A percentile compares a stretch with the other conserved stretches of the same genome.
These are phyloP conservation scores for Cryptococcus amylolentus DNA, from an alignment of 1,284 basidiomycete genomes.

Conservation along the genomic window DNA sequence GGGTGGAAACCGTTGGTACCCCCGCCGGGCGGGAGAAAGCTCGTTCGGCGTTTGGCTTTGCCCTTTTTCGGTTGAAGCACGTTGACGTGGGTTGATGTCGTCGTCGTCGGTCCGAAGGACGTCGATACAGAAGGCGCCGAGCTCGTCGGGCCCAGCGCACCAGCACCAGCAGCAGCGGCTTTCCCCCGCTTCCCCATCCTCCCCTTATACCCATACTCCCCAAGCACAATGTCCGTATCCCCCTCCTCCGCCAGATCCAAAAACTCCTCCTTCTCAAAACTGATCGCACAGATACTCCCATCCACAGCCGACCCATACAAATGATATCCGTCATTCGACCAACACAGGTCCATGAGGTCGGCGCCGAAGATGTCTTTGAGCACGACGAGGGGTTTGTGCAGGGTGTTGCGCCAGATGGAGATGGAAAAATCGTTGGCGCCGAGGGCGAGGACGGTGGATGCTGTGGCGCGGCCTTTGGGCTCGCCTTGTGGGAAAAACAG, in stretches of 20 bases:
- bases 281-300: constrained; percentile 84
- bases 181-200: constrained; percentile 10
- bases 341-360: constrained; percentile 91
- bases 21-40: constrained; percentile 10
- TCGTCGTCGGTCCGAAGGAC: constrained; percentile 15
- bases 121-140: constrained; percentile 7
- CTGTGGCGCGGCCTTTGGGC: constrained; percentile 26
- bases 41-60: constrained; percentile 15
- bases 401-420: constrained; percentile 90
- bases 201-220: constrained; percentile 66
- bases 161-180: neutral
- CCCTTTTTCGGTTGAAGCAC: constrained; percentile 28
- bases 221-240: constrained; percentile 70
- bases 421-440: constrained; percentile 77
- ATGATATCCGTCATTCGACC: constrained; percentile 87
- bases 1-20: neutral
- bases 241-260: constrained; percentile 74
- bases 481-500: constrained; percentile 71
- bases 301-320: constrained; percentile 95
- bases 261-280: constrained; percentile 74
- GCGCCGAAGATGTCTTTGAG: constrained; percentile 90
- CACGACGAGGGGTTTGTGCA: constrained; percentile 82
- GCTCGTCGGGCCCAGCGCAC: constrained; percentile 4
- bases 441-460: constrained; percentile 67
- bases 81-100: constrained; percentile 19